Evolutionary conservation across 305 asterid genomes (phyloP).

Genomic region (Solanum hybrid): DNA sequence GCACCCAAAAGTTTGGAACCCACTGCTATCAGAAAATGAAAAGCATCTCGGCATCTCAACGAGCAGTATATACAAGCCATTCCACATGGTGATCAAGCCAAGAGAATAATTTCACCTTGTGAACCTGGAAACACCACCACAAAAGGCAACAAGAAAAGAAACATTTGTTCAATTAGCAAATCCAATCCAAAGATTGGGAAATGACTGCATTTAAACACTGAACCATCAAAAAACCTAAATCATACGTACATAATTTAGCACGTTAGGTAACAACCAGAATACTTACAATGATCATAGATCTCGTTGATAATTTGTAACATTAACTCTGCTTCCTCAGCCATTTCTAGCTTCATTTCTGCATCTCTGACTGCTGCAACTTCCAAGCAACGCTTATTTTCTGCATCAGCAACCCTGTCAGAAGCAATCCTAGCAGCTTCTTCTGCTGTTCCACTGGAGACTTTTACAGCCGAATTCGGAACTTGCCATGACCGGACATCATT

Average conservation of each 20-base stretch:
- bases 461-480: conserved; percentile 11
- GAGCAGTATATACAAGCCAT: conserved; percentile 1
- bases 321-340: conserved; percentile 51
- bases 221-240: not conserved
- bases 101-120: conserved; percentile 13
- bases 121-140: conserved; percentile 25
- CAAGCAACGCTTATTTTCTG: conserved; percentile 39
- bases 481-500: not conserved
- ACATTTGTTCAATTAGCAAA: not conserved
- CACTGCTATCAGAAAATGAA: not conserved
- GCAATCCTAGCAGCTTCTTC: conserved; percentile 37
- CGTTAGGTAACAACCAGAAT: not conserved
- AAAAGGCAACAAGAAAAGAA: not conserved
- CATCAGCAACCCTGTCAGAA: conserved; percentile 42
- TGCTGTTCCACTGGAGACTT: conserved; percentile 20
- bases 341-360: conserved; percentile 35
- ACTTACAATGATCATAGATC: conserved; percentile 37
- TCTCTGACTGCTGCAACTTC: conserved; percentile 58
- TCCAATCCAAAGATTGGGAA: not conserved
- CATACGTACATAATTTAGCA: not conserved
- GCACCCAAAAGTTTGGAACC: not conserved
- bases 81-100: conserved; percentile 13
- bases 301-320: conserved; percentile 26
- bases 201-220: not conserved
- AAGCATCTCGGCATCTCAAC: not conserved